A percentile compares a stretch with the other conserved stretches of the same genome.
phyloP scores from a whole-genome alignment of 805 yeast species.

The Metschnikowia rubicola region DNA sequence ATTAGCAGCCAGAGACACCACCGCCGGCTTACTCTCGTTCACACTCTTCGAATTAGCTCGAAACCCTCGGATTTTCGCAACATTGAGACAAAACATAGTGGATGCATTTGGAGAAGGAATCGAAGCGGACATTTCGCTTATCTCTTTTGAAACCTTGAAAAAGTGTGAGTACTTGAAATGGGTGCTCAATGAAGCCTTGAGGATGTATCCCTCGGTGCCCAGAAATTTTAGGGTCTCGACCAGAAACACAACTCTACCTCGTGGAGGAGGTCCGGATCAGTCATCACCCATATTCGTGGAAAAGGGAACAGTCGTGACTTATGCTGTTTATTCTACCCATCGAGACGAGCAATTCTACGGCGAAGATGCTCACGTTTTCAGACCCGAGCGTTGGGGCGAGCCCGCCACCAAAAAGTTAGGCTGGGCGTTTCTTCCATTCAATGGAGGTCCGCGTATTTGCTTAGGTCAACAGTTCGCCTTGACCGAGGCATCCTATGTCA shows the following conservation, averaged over 20 bases:
- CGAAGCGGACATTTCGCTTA: conserved; percentile 32
- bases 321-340: conserved; percentile 41
- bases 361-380: conserved; percentile 40
- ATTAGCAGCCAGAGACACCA: conserved; percentile 55
- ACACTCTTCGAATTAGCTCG: conserved; percentile 44
- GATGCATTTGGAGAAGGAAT: conserved; percentile 32
- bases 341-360: conserved; percentile 39
- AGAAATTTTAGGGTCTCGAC: conserved; percentile 44
- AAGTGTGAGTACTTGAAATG: conserved; percentile 45
- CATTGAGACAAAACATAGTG: conserved; percentile 36
- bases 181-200: conserved; percentile 46
- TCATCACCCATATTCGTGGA: conserved; percentile 36
- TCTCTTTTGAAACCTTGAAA: conserved; percentile 48
- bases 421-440: conserved; percentile 23
- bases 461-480: conserved; percentile 25
- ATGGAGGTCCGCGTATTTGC: conserved; percentile 25
- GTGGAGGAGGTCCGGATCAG: conserved; percentile 47
- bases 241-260: conserved; percentile 46
- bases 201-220: conserved; percentile 53
- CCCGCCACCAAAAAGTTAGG: conserved; percentile 16
- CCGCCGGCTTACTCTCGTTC: conserved; percentile 49
- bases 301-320: conserved; percentile 42
- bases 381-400: conserved; percentile 49
- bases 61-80: conserved; percentile 35
- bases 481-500: conserved; percentile 21